Conservation (phyloP, 345 rosid genomes). For the Eucalyptus curtisii region DNA sequence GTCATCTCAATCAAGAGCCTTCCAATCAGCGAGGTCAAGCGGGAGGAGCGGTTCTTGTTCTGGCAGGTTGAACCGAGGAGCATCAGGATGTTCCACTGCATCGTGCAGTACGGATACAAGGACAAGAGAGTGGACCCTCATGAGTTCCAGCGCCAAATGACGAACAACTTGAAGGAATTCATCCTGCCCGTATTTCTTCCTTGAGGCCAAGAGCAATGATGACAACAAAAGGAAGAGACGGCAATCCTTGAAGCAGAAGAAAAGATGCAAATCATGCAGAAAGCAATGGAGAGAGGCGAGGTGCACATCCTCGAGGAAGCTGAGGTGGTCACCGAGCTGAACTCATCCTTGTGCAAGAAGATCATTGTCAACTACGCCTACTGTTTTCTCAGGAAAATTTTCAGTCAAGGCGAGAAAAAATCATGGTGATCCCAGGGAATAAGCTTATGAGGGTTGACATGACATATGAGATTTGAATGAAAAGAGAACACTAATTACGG, state of each 20-base stretch:
- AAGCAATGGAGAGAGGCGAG: conserved; percentile 49
- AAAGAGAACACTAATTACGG: neutral
- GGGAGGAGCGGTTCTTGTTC: conserved; percentile 53
- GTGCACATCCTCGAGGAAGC: conserved; percentile 64
- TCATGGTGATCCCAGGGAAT: conserved; percentile 43
- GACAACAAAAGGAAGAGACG: conserved; percentile 14
- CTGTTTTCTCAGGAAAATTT: conserved; percentile 50
- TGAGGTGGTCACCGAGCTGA: conserved; percentile 32
- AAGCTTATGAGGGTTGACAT: conserved; percentile 70
- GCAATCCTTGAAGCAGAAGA: conserved; percentile 33
- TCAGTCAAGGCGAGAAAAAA: conserved; percentile 45
- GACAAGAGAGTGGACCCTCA: conserved; percentile 74
- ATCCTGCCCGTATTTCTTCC: conserved; percentile 26
- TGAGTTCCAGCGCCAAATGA: conserved; percentile 70
- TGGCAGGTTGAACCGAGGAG: conserved; percentile 49
- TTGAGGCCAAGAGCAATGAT: conserved; percentile 20
- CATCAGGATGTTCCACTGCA: conserved; percentile 50
- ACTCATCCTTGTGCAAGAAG: conserved; percentile 49
- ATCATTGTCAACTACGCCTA: conserved; percentile 41
- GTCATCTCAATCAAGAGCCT: conserved; percentile 56
- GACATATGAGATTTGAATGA: conserved; percentile 59
- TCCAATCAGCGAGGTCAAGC: conserved; percentile 34
- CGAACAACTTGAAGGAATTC: conserved; percentile 89
- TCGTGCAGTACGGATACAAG: conserved; percentile 59
- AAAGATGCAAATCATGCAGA: conserved; percentile 45